phyloP scores from a whole-genome alignment of 305 asterid species.

The Nicotiana rustica region DNA sequence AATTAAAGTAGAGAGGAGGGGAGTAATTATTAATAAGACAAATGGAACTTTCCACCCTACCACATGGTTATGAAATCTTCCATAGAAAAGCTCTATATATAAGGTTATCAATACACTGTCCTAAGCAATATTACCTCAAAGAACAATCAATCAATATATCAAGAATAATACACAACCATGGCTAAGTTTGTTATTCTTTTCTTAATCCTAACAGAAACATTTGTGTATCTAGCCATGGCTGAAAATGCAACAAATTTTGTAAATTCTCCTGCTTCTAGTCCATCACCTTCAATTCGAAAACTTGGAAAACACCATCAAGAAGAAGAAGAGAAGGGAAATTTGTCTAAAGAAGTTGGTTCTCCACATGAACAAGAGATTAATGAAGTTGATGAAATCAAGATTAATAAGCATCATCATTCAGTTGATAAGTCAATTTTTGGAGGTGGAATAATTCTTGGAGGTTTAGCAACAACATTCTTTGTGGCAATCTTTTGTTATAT shows the following conservation, averaged over 20 bases:
- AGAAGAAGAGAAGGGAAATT: slow-evolving; percentile 28
- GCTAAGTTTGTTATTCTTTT: slow-evolving; percentile 36
- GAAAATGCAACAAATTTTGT: slow-evolving; percentile 26
- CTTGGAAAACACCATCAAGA: slow-evolving; percentile 42
- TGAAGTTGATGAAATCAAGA: slow-evolving; percentile 40
- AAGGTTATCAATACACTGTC: not conserved
- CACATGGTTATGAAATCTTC: slow-evolving; percentile 31
- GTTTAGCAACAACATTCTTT: slow-evolving; percentile 61
- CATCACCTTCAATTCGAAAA: slow-evolving; percentile 39
- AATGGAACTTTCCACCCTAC: slow-evolving; percentile 37
- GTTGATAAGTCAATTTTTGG: slow-evolving; percentile 59
- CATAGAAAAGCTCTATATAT: slow-evolving; percentile 27
- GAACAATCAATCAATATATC: slow-evolving; percentile 30
- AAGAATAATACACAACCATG: slow-evolving; percentile 39
- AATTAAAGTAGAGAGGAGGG: too few relatives aligned
- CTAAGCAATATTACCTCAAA: slow-evolving; percentile 17
- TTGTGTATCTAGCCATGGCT: slow-evolving; percentile 42
- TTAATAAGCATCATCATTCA: slow-evolving; percentile 43
- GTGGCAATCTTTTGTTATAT: slow-evolving; percentile 64
- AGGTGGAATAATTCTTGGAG: slow-evolving; percentile 63
- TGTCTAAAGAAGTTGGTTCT: slow-evolving; percentile 35
- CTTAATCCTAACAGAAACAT: slow-evolving; percentile 42
- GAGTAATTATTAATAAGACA: not conserved
- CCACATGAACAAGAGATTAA: slow-evolving; percentile 34
- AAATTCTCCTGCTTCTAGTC: slow-evolving; percentile 20